Evolutionary conservation across 2,329 filamentous ascomycete species (phyloP).

Genomic region (Lasiodiplodia sp.): DNA sequence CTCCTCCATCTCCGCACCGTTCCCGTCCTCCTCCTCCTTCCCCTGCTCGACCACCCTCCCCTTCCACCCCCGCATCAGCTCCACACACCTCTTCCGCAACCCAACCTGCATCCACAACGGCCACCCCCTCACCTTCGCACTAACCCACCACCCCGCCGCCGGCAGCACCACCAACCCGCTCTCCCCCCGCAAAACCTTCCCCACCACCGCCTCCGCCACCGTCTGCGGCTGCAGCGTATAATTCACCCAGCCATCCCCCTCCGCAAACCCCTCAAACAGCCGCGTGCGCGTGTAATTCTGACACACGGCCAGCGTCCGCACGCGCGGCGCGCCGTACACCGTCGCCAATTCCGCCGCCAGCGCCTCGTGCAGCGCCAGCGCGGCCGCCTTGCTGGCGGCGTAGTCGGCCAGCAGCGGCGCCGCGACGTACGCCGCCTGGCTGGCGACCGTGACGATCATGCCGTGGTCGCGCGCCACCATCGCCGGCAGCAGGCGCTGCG

Average conservation of each 20-base stretch:
- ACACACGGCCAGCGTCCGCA: slow-evolving; percentile 72
- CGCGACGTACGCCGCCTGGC: slow-evolving; percentile 66
- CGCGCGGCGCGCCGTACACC: slow-evolving; percentile 67
- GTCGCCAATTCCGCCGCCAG: slow-evolving; percentile 52
- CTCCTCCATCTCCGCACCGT: no score
- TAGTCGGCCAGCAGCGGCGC: slow-evolving; percentile 72
- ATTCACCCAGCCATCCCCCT: slow-evolving; percentile 59
- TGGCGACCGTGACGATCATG: slow-evolving; percentile 75
- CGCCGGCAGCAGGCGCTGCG: slow-evolving; percentile 70
- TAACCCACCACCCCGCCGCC: slow-evolving; percentile 44
- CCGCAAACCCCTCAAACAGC: slow-evolving; percentile 66
- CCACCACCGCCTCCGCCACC: slow-evolving; percentile 69
- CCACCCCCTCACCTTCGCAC: slow-evolving; percentile 54
- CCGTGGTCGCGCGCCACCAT: slow-evolving; percentile 73
- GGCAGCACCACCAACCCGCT: slow-evolving; percentile 67
- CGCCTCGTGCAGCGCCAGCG: slow-evolving; percentile 72
- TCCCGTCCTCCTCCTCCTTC: slow-evolving; percentile 35
- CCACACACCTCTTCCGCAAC: slow-evolving; percentile 53
- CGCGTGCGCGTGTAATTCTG: slow-evolving; percentile 68
- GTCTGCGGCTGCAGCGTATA: slow-evolving; percentile 66
- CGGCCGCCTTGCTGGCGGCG: slow-evolving; percentile 69
- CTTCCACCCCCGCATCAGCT: slow-evolving; percentile 46
- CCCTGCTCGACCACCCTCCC: slow-evolving; percentile 48
- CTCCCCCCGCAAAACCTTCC: slow-evolving; percentile 64
- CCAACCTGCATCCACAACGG: slow-evolving; percentile 70